These are phyloP conservation scores for Auricularia auricula-judae DNA, from an alignment of 768 basidiomycete genomes.

Conservation along the genomic window DNA sequence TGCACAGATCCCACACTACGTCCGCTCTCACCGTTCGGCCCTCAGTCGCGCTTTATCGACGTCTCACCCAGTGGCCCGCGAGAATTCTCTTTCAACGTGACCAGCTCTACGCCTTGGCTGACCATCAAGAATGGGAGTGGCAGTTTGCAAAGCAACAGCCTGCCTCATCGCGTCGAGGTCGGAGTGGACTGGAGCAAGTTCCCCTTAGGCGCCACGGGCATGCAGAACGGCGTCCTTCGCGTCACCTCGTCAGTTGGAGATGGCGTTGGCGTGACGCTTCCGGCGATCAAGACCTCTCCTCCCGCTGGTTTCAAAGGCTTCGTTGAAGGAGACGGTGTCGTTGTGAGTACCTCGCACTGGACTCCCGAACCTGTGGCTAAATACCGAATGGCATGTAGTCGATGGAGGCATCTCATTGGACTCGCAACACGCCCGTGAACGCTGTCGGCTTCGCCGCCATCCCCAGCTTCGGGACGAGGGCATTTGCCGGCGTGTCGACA, in stretches of 20 bases:
- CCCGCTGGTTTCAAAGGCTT: slow-evolving; percentile 44
- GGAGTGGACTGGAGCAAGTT: slow-evolving; percentile 49
- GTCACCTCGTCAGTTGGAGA: slow-evolving; percentile 32
- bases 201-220: slow-evolving; percentile 23
- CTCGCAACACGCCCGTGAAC: slow-evolving; percentile 34
- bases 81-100: slow-evolving; percentile 44
- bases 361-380: not conserved
- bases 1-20: slow-evolving; percentile 37
- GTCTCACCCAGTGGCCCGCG: slow-evolving; percentile 49
- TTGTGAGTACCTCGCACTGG: slow-evolving; percentile 13
- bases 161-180: slow-evolving; percentile 44
- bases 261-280: slow-evolving; percentile 15
- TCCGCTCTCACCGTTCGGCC: slow-evolving; percentile 45
- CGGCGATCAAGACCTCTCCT: slow-evolving; percentile 22
- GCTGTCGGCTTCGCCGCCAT: slow-evolving; percentile 50
- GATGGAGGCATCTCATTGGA: slow-evolving; percentile 54
- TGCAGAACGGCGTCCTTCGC: slow-evolving; percentile 28
- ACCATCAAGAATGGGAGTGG: slow-evolving; percentile 36
- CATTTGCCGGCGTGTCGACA: slow-evolving; percentile 50
- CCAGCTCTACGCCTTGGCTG: slow-evolving; percentile 43
- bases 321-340: slow-evolving; percentile 49
- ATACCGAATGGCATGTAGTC: slow-evolving; percentile 15
- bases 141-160: slow-evolving; percentile 32
- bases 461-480: slow-evolving; percentile 43
- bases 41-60: slow-evolving; percentile 46